phyloP scores from a whole-genome alignment of 2,329 filamentous ascomycete species.

The Erysiphe neolycopersici region DNA sequence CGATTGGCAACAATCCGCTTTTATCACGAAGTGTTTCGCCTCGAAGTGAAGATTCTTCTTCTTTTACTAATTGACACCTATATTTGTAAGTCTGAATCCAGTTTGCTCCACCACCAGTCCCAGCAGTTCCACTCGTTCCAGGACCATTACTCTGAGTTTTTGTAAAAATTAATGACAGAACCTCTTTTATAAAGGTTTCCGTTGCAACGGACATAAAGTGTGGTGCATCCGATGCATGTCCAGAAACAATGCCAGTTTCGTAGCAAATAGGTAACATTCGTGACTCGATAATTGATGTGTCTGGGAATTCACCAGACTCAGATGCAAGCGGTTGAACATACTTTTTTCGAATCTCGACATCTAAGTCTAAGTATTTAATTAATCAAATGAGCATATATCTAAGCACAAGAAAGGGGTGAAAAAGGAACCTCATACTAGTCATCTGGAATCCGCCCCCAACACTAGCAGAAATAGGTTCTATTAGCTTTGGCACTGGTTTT shows the following conservation, averaged over 20 bases:
- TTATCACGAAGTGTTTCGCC: conserved; percentile 52
- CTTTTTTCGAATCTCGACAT: conserved; percentile 39
- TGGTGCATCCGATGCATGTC: conserved; percentile 31
- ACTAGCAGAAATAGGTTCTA: conserved; percentile 37
- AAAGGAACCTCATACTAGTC: conserved; percentile 24
- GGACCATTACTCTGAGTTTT: conserved; percentile 38
- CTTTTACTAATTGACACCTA: conserved; percentile 42
- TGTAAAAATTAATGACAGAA: conserved; percentile 33
- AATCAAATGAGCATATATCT: not conserved
- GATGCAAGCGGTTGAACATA: conserved; percentile 35
- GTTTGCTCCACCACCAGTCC: conserved; percentile 35
- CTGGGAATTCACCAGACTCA: conserved; percentile 44
- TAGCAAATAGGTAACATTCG: conserved; percentile 44
- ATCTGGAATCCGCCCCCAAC: conserved; percentile 45
- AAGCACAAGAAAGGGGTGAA: not conserved
- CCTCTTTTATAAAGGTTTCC: conserved; percentile 40
- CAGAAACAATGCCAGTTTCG: conserved; percentile 32
- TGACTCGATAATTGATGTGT: conserved; percentile 32
- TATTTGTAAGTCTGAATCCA: conserved; percentile 65
- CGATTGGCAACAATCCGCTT: conserved; percentile 52
- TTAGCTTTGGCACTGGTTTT: conserved; percentile 16
- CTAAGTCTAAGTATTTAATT: conserved; percentile 23
- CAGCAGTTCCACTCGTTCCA: conserved; percentile 31
- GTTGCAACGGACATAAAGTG: conserved; percentile 37
- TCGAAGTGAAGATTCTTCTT: conserved; percentile 46